A percentile compares a stretch with the other conserved stretches of the same genome.
These are phyloP conservation scores for Oxytropis ochrocephala DNA, from an alignment of 306 rosid species.

Conservation along the genomic window DNA sequence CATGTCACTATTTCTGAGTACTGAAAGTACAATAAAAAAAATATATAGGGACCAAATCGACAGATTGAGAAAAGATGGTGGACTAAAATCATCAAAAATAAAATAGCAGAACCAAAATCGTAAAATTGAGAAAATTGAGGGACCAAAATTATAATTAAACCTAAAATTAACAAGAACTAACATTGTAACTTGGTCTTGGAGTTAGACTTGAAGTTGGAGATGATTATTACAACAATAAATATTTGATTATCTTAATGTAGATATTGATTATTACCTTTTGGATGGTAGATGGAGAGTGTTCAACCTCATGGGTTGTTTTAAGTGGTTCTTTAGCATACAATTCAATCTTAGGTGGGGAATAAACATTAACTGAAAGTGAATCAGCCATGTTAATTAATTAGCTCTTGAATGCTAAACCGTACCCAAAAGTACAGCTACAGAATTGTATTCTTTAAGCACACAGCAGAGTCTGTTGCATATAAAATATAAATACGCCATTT, in stretches of 20 bases:
- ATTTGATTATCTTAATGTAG: conserved; percentile 13
- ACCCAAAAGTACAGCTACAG: background rate
- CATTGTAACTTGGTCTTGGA: background rate
- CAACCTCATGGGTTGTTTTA: conserved; percentile 3
- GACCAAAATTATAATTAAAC: no score
- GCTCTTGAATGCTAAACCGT: background rate
- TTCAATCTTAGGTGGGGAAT: conserved; percentile 19
- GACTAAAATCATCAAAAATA: no score
- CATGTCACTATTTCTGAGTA: no score
- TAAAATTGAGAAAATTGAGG: no score
- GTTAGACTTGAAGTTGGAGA: background rate
- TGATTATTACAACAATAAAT: background rate
- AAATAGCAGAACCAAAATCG: no score
- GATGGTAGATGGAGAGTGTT: conserved; percentile 19
- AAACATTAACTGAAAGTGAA: conserved; percentile 28
- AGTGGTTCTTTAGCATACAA: background rate
- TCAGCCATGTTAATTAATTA: conserved; percentile 18
- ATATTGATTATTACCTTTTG: conserved; percentile 17
- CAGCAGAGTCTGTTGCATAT: background rate
- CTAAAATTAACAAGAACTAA: background rate
- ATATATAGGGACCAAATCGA: no score
- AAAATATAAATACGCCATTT: background rate
- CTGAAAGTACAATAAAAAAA: no score
- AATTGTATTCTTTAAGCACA: background rate
- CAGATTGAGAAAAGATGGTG: no score